phyloP scores from a whole-genome alignment of 2,329 filamentous ascomycete species.

The Daldinia sp. region DNA sequence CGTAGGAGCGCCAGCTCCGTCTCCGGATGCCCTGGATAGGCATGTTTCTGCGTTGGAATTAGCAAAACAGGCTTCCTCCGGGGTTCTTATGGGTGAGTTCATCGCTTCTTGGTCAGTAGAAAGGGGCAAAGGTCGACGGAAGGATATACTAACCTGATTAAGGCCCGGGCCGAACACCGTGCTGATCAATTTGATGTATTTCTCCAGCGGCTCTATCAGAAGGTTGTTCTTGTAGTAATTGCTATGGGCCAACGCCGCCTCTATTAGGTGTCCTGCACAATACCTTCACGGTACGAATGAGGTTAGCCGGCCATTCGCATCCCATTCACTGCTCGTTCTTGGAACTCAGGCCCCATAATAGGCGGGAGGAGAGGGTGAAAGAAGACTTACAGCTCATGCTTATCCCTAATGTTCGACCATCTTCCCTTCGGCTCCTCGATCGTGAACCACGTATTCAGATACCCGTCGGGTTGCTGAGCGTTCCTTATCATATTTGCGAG shows the following conservation, averaged over 20 bases:
- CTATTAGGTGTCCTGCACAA: constrained; percentile 68
- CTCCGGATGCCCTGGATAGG: constrained; percentile 67
- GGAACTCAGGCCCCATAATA: neutral
- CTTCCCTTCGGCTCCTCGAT: constrained; percentile 63
- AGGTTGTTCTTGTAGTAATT: constrained; percentile 59
- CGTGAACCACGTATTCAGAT: constrained; percentile 70
- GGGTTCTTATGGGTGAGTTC: neutral
- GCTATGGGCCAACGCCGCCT: constrained; percentile 66
- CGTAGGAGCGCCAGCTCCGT: constrained; percentile 59
- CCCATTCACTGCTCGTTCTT: neutral
- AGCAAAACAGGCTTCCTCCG: neutral
- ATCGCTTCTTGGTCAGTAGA: neutral
- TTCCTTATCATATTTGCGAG: constrained; percentile 64
- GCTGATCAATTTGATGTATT: constrained; percentile 62
- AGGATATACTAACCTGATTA: constrained; percentile 48
- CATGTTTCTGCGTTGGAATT: constrained; percentile 50
- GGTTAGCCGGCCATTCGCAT: neutral
- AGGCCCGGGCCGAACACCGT: constrained; percentile 59
- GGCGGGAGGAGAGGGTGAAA: neutral
- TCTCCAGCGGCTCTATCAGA: constrained; percentile 61
- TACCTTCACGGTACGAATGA: constrained; percentile 52
- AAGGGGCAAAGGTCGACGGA: neutral
- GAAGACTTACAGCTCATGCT: constrained; percentile 64
- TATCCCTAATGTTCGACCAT: constrained; percentile 67
- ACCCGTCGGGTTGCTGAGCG: constrained; percentile 68